A percentile compares a stretch with the other conserved stretches of the same genome.
Evolutionary conservation across 495 filamentous ascomycete genomes (phyloP).

Genomic region (Penicillium crystallinum): DNA sequence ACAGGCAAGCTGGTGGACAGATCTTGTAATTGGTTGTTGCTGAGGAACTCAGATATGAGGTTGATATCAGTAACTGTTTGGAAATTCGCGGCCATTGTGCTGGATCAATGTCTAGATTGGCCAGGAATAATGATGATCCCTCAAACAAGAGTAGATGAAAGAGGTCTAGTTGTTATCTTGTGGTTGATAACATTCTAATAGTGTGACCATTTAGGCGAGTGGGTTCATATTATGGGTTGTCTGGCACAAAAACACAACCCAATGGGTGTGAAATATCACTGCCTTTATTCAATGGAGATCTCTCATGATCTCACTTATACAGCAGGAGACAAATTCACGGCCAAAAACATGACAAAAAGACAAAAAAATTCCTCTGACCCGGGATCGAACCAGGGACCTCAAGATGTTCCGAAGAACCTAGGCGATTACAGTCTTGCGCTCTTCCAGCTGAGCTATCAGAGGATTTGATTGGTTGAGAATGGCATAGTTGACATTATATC

Average conservation of each 20-base stretch:
- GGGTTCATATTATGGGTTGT: no score
- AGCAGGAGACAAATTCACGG: no score
- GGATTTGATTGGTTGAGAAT: background rate
- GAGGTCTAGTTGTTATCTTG: no score
- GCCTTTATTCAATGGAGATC: no score
- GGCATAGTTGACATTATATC: background rate
- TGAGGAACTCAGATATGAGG: slow-evolving; percentile 19
- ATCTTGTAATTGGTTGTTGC: slow-evolving; percentile 13
- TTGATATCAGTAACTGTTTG: slow-evolving; percentile 17
- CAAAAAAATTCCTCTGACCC: slow-evolving; percentile 2
- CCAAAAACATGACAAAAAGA: background rate
- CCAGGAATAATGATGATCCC: background rate
- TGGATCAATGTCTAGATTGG: background rate
- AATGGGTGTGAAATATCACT: no score
- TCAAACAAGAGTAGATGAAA: background rate
- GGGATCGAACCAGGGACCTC: slow-evolving; percentile 5
- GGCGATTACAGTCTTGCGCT: slow-evolving; percentile 4
- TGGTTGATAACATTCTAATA: no score
- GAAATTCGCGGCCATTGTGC: background rate
- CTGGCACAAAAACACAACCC: no score
- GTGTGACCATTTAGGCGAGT: no score
- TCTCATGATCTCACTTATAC: no score
- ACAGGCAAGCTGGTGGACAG: background rate
- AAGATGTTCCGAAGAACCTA: background rate
- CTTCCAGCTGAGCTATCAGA: slow-evolving; percentile 9